Evolutionary conservation across 805 yeast genomes (phyloP).

Genomic region (Candida khao-thaluensis): DNA sequence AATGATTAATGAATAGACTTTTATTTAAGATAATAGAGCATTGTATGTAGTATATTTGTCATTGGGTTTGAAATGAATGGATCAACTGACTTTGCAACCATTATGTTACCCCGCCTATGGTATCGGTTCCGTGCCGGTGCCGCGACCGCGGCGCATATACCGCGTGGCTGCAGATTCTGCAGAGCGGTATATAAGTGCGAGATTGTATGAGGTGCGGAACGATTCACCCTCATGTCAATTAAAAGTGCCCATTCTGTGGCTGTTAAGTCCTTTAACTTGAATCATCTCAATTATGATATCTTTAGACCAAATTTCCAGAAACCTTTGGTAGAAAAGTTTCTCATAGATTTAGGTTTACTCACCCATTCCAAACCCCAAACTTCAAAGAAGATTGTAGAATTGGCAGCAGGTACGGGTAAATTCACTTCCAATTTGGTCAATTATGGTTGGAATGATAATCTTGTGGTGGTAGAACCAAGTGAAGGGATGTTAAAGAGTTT

Average conservation of each 20-base stretch:
- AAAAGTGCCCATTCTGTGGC: conserved; percentile 35
- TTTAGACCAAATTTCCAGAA: conserved; percentile 51
- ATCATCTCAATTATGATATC: conserved; percentile 51
- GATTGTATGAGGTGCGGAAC: no score
- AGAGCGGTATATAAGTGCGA: no score
- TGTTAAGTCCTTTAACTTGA: conserved; percentile 47
- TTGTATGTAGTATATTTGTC: no score
- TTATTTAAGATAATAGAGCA: no score
- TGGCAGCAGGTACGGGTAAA: conserved; percentile 67
- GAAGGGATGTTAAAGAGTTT: conserved; percentile 55
- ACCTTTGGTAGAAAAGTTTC: conserved; percentile 42
- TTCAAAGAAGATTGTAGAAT: conserved; percentile 39
- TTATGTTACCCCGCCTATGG: no score
- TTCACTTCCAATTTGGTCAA: conserved; percentile 48
- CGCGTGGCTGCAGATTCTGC: no score
- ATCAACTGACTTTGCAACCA: no score
- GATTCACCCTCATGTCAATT: not conserved
- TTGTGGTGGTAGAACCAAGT: conserved; percentile 55
- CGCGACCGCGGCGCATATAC: no score
- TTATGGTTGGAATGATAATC: conserved; percentile 36
- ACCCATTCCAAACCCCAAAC: conserved; percentile 17
- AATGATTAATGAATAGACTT: conserved; percentile 11
- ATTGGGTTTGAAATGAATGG: no score
- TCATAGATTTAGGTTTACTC: conserved; percentile 35
- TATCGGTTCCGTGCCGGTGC: no score